Base-by-base conservation (phyloP, 75 land plant species). In the Pseudotsuga menziesii region DNA sequence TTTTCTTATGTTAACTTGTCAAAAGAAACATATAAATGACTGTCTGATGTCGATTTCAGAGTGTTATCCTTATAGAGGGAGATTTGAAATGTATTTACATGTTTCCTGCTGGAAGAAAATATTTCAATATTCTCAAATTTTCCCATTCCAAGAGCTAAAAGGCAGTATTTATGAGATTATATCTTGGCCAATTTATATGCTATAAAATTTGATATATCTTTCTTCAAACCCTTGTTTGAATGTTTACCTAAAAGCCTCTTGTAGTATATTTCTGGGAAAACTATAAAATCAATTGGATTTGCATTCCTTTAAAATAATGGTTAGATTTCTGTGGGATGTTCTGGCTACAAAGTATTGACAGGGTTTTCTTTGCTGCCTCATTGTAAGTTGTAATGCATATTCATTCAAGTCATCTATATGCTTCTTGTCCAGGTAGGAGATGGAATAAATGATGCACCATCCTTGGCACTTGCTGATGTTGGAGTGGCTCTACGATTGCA, bases 391-490 rank as follows among this genome's bases (percentile, higher is more conserved):
- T 62, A 29, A 64, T 7, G 32, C 69, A 64, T 19, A 39, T 69
- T 41, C 9, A 69, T 69, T 41, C 26, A 69, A 69, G 13, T 20
- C 25, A 11, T 25, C 26, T 4, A 13, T 36, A 54, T 73, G 26
- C 35, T 16, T 22, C 62, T 57, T 64, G 27, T 64, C 61, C 36
- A 94, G 97, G 93, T 94, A 29, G 99, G 99, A 29, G 99, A 97
- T 85, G 99, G 99, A 13, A 94, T 97, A 81, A 97, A 94, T 84
- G 99, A 97, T 85, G 99, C 99, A 54, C 99, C 99, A 16, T 94
- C 99, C 57, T 81, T 97, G 82, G 98, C 99, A 41, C 85, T 87
- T 85, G 98, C 99, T 55, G 91, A 92, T 85, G 99, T 97, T 55
- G 99, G 99, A 61, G 89, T 97, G 80, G 98, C 99, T 69, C 81